Evolutionary conservation across 495 filamentous ascomycete genomes (phyloP), one percentile per base, ranked within the genome.

Genomic region (Xylona heveae): DNA sequence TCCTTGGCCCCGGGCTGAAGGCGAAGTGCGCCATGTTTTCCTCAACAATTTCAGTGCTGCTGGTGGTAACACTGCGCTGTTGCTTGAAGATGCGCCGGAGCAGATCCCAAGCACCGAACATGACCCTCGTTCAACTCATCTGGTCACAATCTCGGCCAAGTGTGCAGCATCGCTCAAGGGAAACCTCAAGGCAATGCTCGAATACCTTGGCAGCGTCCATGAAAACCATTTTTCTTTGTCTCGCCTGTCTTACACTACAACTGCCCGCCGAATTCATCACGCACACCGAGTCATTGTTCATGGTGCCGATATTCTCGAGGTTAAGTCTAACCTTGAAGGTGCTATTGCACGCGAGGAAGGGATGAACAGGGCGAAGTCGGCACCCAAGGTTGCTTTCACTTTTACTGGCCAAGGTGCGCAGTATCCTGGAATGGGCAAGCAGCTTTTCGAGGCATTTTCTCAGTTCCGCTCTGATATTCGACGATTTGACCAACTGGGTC

Each of bases 181-280:
- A 6, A 59, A 58, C 31, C 20, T 55, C 0, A 16, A 30, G 14
- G 21, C 41, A 14, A 15, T 40, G 1, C 16, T 53, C 0, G 10
- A 40, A 6, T 75, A 64, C 49, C n/a, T n/a, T n/a, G n/a, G n/a
- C n/a, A n/a, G n/a, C n/a, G 53, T 80, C 34, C 54, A 64, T 9
- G 34, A 55, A 30, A 57, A 66, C 28, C 53, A 61, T 0, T 58
- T 61, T 2, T 43, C 42, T 1, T 44, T 80, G 5, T 47, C 58
- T 1, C 52, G 64, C 31, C 50, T 88, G 4, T 70, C 80, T 4
- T 91, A 90, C 49, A 80, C 78, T 4, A 79, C 74, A 1, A 88
- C 80, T 6, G 81, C 81, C 28, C 66, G 81, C 38, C 72, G 72
- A n/a, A 68, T 77, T n/a, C 81, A 85, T 38, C 74, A 84, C 46